These are phyloP conservation scores for Fraxinus paxiana DNA, from an alignment of 305 asterid species.

Conservation along the genomic window DNA sequence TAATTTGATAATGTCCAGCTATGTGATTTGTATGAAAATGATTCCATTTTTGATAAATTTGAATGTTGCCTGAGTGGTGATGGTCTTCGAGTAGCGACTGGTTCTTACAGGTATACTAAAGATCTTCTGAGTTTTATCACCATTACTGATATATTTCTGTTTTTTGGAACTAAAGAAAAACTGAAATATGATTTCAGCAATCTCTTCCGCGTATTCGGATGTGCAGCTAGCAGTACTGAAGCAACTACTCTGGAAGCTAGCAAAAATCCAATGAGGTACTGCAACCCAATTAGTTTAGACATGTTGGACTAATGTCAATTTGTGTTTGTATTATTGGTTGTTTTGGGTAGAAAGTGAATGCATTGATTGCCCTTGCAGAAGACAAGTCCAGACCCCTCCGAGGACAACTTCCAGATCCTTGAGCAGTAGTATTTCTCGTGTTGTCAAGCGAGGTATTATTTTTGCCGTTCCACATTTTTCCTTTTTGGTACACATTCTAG, in stretches of 20 bases:
- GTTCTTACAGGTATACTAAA: too few relatives aligned
- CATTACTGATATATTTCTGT: too few relatives aligned
- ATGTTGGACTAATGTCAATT: not conserved
- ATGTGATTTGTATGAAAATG: too few relatives aligned
- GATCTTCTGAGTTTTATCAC: too few relatives aligned
- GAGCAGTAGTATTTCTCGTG: slow-evolving; percentile 82
- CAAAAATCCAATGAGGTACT: slow-evolving; percentile 93
- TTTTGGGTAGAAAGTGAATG: slow-evolving; percentile 16
- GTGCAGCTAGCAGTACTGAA: slow-evolving; percentile 71
- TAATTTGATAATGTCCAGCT: too few relatives aligned
- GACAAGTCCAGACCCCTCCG: slow-evolving; percentile 79
- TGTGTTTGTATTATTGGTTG: not conserved
- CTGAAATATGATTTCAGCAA: slow-evolving; percentile 50
- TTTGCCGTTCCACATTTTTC: not conserved
- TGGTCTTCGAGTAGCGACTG: too few relatives aligned
- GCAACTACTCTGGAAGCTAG: slow-evolving; percentile 90
- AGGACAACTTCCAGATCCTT: slow-evolving; percentile 73
- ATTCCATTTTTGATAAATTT: too few relatives aligned
- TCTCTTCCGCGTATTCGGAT: slow-evolving; percentile 88
- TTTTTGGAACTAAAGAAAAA: not conserved
- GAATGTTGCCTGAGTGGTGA: too few relatives aligned
- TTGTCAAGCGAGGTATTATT: slow-evolving; percentile 70
- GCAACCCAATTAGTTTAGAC: slow-evolving; percentile 9
- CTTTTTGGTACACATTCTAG: not conserved
- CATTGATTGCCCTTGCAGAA: slow-evolving; percentile 38